Evolutionary conservation across 163 green algal species (phyloP), one percentile per base, ranked within the genome.

Genomic region (Scenedesmus sp.): DNA sequence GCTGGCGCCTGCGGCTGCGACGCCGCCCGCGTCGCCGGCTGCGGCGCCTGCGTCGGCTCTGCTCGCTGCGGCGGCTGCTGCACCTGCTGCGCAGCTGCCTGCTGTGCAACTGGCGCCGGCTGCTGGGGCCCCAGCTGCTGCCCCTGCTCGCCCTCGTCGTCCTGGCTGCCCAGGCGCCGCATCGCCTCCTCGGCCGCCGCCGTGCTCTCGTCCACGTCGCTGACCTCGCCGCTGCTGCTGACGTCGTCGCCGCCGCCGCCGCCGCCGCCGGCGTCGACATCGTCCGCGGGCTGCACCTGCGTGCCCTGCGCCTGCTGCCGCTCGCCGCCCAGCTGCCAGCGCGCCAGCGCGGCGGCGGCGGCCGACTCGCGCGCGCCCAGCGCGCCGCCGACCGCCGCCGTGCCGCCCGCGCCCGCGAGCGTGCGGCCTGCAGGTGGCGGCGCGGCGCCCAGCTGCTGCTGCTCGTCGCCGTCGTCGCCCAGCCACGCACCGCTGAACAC

Each of bases 281-380:
- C 39, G 39, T 47, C n/a, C 10, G 39, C 10, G 7, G 6, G 11
- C 42, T 31, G 6, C 48, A 57, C 22, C 53, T 45, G 18, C 39
- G 39, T 10, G 7, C 7, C n/a, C 2, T 20, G 24, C 33, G 7
- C 18, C 47, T 24, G 39, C 64, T 60, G 39, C 66, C 50, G 48
- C 48, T 60, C 29, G 48, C 63, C 48, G 48, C 36, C 45, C 26
- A 45, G 64, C 64, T 74, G 20, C 51, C 44, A 58, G 4, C 74
- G 74, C n/a, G 39, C 26, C 51, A 81, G 6, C 9, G 74, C 74
- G 17, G 74, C 74, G n/a, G 58, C 63, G 45, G 36, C 74, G 33
- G 74, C 74, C 33, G 54, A 57, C 42, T n/a, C 10, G 13, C 24
- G n/a, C 39, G 51, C 50, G 18, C 22, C 51, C 17, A 36, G 64